Evolutionary conservation across 2,329 filamentous ascomycete species (phyloP).

Genomic region (Zopfia rhizophila): DNA sequence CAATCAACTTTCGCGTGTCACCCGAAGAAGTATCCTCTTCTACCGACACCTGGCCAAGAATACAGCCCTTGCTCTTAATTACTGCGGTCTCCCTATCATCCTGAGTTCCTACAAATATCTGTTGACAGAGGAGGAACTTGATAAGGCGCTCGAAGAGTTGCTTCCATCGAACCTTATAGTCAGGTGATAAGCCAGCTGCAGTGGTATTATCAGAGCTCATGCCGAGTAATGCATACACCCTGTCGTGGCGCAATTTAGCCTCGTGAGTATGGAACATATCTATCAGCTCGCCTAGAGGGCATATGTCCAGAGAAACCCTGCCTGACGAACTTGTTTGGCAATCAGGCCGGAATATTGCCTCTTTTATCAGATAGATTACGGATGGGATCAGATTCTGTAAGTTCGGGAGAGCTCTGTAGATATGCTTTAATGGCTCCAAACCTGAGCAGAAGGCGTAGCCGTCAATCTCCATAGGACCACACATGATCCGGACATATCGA

Average conservation of each 20-base stretch:
- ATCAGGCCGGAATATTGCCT: constrained; percentile 26
- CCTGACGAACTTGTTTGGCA: constrained; percentile 9
- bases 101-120: constrained; percentile 23
- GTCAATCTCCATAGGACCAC: constrained; percentile 23
- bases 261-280: constrained; percentile 29
- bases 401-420: constrained; percentile 12
- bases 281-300: constrained; percentile 25
- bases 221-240: constrained; percentile 29
- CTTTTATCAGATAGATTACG: constrained; percentile 25
- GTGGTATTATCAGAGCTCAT: constrained; percentile 26
- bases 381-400: constrained; percentile 22
- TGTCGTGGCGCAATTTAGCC: constrained; percentile 23
- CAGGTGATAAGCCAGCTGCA: constrained; percentile 14
- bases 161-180: constrained; percentile 25
- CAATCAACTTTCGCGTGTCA: constrained; percentile 11
- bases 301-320: constrained; percentile 18
- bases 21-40: not conserved
- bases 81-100: constrained; percentile 16
- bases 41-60: constrained; percentile 24
- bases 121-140: constrained; percentile 19
- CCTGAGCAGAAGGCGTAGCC: constrained; percentile 30
- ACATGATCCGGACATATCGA: constrained; percentile 24
- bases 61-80: constrained; percentile 19
- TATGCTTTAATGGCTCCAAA: constrained; percentile 16
- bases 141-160: constrained; percentile 21